Evolutionary conservation across 495 filamentous ascomycete genomes (phyloP).

Genomic region (Penicillium goetzii): DNA sequence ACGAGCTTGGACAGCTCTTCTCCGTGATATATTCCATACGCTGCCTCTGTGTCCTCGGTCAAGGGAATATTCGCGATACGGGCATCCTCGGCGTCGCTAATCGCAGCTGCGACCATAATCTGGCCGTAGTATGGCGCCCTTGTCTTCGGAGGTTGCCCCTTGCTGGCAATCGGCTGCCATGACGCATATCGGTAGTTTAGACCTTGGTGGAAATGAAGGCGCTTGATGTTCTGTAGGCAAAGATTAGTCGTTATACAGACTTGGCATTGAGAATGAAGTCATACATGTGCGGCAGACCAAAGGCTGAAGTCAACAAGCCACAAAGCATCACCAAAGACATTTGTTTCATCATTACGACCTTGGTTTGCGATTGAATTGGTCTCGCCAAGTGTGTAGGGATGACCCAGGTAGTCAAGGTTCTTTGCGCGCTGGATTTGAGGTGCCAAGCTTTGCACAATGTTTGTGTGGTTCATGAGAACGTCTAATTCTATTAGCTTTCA

Average conservation of each 20-base stretch:
- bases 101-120: constrained; percentile 22
- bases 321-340: constrained; percentile 25
- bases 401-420: constrained; percentile 23
- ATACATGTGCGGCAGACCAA: constrained; percentile 27
- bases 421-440: constrained; percentile 19
- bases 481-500: constrained; percentile 9
- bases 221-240: constrained; percentile 21
- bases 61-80: constrained; percentile 24
- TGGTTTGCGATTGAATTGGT: constrained; percentile 26
- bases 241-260: neutral
- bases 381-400: constrained; percentile 21
- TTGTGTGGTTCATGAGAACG: constrained; percentile 29
- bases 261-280: neutral
- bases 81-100: constrained; percentile 7
- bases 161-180: constrained; percentile 27
- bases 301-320: constrained; percentile 28
- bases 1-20: constrained; percentile 14
- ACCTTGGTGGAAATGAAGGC: constrained; percentile 31
- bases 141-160: constrained; percentile 16
- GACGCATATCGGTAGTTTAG: constrained; percentile 28
- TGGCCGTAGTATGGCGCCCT: constrained; percentile 26
- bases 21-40: constrained; percentile 21
- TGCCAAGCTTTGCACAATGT: constrained; percentile 16
- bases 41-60: constrained; percentile 18
- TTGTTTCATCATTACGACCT: constrained; percentile 17